Evolutionary conservation across 805 yeast species (phyloP), one percentile per base, ranked within the genome.

Genomic region (Wickerhamiella azyma): DNA sequence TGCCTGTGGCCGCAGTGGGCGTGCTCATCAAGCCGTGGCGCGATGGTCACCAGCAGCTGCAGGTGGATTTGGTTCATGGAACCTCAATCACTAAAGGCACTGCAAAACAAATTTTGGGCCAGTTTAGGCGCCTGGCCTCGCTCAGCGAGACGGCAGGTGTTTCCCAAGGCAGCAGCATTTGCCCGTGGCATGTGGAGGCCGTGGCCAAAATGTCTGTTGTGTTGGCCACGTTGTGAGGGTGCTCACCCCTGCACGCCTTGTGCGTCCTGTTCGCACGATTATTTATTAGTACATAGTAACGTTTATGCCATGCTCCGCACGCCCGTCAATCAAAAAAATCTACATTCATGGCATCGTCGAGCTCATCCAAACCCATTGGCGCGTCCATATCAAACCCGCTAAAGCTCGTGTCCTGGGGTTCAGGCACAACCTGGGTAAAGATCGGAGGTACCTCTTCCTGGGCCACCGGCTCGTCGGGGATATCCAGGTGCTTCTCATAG

Each of bases 161-260:
- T 3, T 51, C 56, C 21, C 46, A 55, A 0, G 50, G 55, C 29
- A 51, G 52, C 14, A 55, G 61, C 0, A 51, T 65, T 2, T 39
- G 59, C 19, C 70, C 70, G 2, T 65, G 69, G 69, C 70, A 67
- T 48, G 56, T 65, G 5, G 57, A 52, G 36, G 68, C 66, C 2
- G 62, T 58, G 0, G 57, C 52, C 14, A 64, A 63, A 48, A 53
- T 58, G 54, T 45, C 47, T 19, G 39, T 49, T 24, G 33, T 30
- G 8, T n/a, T 30, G 16, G 14, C 33, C 16, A 30, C 33, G 16
- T 5, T 30, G 5, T 26, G 9, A 26, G 5, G 13, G n/a, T 30
- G n/a, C n/a, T n/a, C n/a, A n/a, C n/a, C n/a, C n/a, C n/a, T n/a
- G n/a, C n/a, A n/a, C n/a, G n/a, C n/a, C n/a, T n/a, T n/a, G n/a